Conservation (phyloP, 257 asterid species). For the Solanum tarijense region DNA sequence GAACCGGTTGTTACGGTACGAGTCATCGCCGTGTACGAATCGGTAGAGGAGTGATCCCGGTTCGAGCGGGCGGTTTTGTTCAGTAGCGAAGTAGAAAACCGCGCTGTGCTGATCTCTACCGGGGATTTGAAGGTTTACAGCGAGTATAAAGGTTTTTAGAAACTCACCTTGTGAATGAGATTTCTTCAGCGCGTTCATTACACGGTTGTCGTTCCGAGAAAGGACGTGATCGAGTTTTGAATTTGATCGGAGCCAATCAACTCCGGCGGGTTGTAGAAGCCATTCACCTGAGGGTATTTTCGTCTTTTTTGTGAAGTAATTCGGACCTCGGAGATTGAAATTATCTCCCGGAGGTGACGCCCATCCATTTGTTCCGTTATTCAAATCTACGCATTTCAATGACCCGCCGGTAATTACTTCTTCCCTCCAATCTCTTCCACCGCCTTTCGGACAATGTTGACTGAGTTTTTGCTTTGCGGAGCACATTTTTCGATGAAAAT, state of each 20-base stretch:
- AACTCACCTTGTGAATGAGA: conserved; percentile 18
- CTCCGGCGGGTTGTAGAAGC: conserved; percentile 78
- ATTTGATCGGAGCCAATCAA: conserved; percentile 88
- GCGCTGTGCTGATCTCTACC: conserved; percentile 89
- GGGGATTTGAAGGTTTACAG: conserved; percentile 80
- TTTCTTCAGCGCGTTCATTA: conserved; percentile 41
- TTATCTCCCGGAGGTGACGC: conserved; percentile 84
- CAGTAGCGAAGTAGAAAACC: conserved; percentile 67
- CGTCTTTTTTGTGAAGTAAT: conserved; percentile 49
- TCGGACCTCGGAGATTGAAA: conserved; percentile 60
- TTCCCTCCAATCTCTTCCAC: conserved; percentile 46
- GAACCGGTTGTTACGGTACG: conserved; percentile 62
- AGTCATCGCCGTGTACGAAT: conserved; percentile 65
- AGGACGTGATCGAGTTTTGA: conserved; percentile 75
- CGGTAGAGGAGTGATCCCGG: conserved; percentile 51
- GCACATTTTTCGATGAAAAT: conserved; percentile 9
- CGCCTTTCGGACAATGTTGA: not conserved
- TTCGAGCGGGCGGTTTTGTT: conserved; percentile 35
- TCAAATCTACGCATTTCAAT: conserved; percentile 55
- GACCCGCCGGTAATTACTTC: conserved; percentile 66
- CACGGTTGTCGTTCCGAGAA: conserved; percentile 71
- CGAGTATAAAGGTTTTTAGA: conserved; percentile 48
- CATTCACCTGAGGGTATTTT: conserved; percentile 59
- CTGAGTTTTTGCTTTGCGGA: conserved; percentile 43
- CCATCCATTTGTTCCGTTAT: conserved; percentile 82